These are phyloP conservation scores for Phytophthora hybrid DNA, from an alignment of 352 stramenopile genomes.

Conservation along the genomic window DNA sequence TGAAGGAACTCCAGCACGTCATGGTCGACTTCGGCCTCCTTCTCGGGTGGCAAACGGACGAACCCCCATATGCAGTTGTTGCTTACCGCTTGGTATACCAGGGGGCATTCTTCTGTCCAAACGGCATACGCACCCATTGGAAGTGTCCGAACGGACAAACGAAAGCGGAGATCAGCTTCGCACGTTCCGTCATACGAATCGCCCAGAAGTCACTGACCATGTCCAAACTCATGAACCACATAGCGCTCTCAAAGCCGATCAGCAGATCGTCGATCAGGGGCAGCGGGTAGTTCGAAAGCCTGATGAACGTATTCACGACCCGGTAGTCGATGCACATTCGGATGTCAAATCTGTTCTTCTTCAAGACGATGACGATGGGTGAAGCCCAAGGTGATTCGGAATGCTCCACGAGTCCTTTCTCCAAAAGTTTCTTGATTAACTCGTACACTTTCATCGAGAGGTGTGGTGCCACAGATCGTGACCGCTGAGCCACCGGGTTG, in stretches of 20 bases:
- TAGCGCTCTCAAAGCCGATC: slow-evolving; percentile 21
- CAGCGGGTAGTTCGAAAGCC: slow-evolving; percentile 27
- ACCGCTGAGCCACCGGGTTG: no score
- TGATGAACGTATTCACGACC: slow-evolving; percentile 20
- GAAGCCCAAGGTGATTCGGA: background rate
- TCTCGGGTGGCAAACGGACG: slow-evolving; percentile 1
- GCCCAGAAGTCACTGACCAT: slow-evolving; percentile 33
- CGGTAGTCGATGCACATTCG: slow-evolving; percentile 36
- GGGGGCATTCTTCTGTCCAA: slow-evolving; percentile 32
- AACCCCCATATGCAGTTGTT: slow-evolving; percentile 31
- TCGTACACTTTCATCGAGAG: no score
- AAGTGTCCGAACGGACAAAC: slow-evolving; percentile 39
- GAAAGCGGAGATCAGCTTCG: slow-evolving; percentile 28
- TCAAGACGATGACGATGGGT: slow-evolving; percentile 5
- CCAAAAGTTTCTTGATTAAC: slow-evolving; percentile 7
- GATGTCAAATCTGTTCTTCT: slow-evolving; percentile 17
- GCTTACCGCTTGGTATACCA: slow-evolving; percentile 24
- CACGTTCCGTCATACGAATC: slow-evolving; percentile 20
- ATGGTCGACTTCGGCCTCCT: background rate
- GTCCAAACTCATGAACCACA: slow-evolving; percentile 36
- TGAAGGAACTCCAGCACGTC: slow-evolving; percentile 7
- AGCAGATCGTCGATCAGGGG: slow-evolving; percentile 34
- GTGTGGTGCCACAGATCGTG: no score
- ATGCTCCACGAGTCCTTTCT: slow-evolving; percentile 1
- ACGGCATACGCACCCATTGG: slow-evolving; percentile 18